phyloP scores from a whole-genome alignment of 2,329 filamentous ascomycete species.

The Pleurostoma richardsiae region DNA sequence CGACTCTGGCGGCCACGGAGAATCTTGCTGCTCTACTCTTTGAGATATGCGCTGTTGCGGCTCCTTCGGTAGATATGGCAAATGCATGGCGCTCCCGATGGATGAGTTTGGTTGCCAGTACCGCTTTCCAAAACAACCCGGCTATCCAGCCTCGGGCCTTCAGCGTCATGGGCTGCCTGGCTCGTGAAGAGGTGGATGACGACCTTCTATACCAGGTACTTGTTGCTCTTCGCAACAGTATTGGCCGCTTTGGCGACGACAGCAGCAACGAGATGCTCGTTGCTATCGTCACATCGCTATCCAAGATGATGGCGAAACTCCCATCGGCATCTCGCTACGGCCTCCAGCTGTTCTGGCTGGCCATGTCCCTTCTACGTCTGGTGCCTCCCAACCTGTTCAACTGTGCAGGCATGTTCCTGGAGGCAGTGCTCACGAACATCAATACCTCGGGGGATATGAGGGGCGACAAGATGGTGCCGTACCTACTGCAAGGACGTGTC shows the following conservation, averaged over 20 bases:
- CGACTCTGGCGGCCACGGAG: slow-evolving; percentile 52
- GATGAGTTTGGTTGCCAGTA: slow-evolving; percentile 70
- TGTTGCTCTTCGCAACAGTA: slow-evolving; percentile 60
- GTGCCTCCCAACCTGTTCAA: slow-evolving; percentile 61
- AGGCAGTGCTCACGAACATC: slow-evolving; percentile 61
- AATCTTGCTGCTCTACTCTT: slow-evolving; percentile 57
- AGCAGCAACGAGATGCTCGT: slow-evolving; percentile 63
- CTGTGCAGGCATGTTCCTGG: slow-evolving; percentile 59
- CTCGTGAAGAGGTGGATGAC: slow-evolving; percentile 67
- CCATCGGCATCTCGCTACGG: slow-evolving; percentile 63
- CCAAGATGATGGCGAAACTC: slow-evolving; percentile 68
- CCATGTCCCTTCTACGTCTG: slow-evolving; percentile 60
- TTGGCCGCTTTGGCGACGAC: slow-evolving; percentile 60
- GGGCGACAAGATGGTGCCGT: slow-evolving; percentile 52
- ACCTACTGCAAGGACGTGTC: slow-evolving; percentile 55
- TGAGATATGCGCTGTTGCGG: slow-evolving; percentile 58
- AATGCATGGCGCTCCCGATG: slow-evolving; percentile 67
- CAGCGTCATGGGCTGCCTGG: slow-evolving; percentile 66
- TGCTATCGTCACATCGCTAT: slow-evolving; percentile 61
- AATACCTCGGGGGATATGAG: slow-evolving; percentile 55
- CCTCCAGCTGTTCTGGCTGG: slow-evolving; percentile 65
- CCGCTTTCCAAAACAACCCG: slow-evolving; percentile 68
- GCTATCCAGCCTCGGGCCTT: slow-evolving; percentile 66
- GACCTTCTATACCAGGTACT: slow-evolving; percentile 67
- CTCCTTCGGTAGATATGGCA: slow-evolving; percentile 58